A percentile compares a stretch with the other conserved stretches of the same genome.
Conservation (phyloP, 2,329 filamentous ascomycete genomes). For the Sporothrix variecibatus region DNA sequence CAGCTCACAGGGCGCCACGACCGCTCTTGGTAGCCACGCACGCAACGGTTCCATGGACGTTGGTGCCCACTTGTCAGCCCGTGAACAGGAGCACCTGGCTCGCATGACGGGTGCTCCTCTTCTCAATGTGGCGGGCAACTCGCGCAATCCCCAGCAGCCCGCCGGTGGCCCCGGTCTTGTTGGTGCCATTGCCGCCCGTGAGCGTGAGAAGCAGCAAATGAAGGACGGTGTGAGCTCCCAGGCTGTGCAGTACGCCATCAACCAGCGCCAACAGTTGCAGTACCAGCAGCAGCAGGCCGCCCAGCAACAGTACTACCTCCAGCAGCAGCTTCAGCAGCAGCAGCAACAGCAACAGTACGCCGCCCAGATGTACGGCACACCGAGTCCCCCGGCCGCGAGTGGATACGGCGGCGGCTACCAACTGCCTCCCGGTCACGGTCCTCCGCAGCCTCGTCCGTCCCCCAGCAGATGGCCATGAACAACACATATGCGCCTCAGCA, state of each 20-base stretch:
- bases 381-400: background rate
- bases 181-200: conserved; percentile 75
- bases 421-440: conserved; percentile 30
- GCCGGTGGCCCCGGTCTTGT: conserved; percentile 66
- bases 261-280: conserved; percentile 57
- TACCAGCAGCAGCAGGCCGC: conserved; percentile 41
- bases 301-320: conserved; percentile 40
- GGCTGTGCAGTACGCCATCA: conserved; percentile 72
- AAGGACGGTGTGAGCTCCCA: conserved; percentile 69
- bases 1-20: conserved; percentile 60
- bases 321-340: conserved; percentile 36
- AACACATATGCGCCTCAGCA: conserved; percentile 11
- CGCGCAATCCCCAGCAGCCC: conserved; percentile 48
- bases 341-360: conserved; percentile 34
- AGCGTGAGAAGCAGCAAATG: conserved; percentile 73
- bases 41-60: conserved; percentile 35
- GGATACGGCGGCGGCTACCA: conserved; percentile 31
- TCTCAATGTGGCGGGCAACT: conserved; percentile 64
- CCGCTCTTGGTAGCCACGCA: conserved; percentile 44
- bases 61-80: conserved; percentile 69
- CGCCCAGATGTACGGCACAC: conserved; percentile 31
- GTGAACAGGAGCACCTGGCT: conserved; percentile 87
- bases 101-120: conserved; percentile 76
- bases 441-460: conserved; percentile 28
- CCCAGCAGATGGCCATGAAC: conserved; percentile 29